Percentiles rank a stretch among this genome's conserved stretches.
phyloP scores from a whole-genome alignment of 1,139 yeast genomes.

The Geotrichum reessii region DNA sequence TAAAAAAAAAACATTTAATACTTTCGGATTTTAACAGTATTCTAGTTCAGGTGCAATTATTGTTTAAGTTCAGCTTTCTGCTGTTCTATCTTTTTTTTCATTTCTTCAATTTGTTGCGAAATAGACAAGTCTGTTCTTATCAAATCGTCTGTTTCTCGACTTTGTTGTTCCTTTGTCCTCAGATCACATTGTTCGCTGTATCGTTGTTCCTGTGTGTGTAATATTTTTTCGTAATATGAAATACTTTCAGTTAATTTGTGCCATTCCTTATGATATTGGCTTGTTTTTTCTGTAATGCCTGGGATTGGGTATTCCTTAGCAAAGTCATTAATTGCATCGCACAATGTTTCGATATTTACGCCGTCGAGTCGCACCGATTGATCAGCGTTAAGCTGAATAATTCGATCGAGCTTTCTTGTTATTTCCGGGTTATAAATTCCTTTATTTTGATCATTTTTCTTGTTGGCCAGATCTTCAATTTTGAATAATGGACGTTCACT shows the following conservation, averaged over 20 bases:
- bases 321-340: slow-evolving; percentile 17
- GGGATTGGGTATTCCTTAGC: slow-evolving; percentile 22
- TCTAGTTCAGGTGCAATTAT: neutral
- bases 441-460: slow-evolving; percentile 7
- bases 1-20: neutral
- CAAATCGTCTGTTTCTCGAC: neutral
- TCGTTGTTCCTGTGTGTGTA: slow-evolving; percentile 23
- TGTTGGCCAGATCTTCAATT: slow-evolving; percentile 27
- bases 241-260: slow-evolving; percentile 28
- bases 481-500: slow-evolving; percentile 50
- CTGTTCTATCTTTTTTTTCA: slow-evolving; percentile 26
- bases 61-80: slow-evolving; percentile 26
- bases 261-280: slow-evolving; percentile 25
- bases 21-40: neutral
- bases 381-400: slow-evolving; percentile 22
- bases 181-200: neutral
- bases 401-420: slow-evolving; percentile 6
- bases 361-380: slow-evolving; percentile 12
- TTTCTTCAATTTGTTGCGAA: slow-evolving; percentile 5
- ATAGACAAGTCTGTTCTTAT: neutral
- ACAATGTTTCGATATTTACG: slow-evolving; percentile 17
- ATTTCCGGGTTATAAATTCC: slow-evolving; percentile 1
- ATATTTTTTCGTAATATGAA: slow-evolving; percentile 33
- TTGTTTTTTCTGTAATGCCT: slow-evolving; percentile 30
- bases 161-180: neutral